These are phyloP conservation scores for Cupressus sempervirens DNA, from an alignment of 75 land plant genomes.

Conservation along the genomic window DNA sequence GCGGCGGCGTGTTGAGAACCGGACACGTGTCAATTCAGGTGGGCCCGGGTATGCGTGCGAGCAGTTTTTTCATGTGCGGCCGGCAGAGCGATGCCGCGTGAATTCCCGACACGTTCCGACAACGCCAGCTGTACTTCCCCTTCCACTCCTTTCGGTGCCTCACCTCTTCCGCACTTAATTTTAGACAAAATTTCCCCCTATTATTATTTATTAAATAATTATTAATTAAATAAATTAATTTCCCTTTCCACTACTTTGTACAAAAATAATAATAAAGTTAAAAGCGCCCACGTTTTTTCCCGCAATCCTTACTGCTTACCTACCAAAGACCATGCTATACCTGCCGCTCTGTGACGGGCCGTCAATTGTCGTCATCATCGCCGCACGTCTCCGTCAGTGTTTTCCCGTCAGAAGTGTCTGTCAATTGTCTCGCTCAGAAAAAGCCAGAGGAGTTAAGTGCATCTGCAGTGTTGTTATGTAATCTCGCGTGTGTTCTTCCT, in stretches of 20 bases:
- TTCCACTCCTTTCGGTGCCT: not conserved
- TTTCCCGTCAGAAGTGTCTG: not conserved
- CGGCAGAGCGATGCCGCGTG: not conserved
- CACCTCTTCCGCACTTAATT: not conserved
- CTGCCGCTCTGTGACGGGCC: not conserved
- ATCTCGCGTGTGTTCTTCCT: not conserved
- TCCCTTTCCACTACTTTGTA: not conserved
- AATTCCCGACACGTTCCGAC: not conserved
- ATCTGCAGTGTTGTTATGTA: not conserved
- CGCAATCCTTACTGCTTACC: not conserved
- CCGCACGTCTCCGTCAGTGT: slow-evolving; percentile 4
- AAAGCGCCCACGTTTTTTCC: not conserved
- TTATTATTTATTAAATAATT: too few relatives aligned
- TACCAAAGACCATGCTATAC: not conserved
- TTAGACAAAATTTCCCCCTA: not conserved
- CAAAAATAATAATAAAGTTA: not conserved
- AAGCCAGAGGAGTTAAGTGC: not conserved
- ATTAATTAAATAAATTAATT: too few relatives aligned
- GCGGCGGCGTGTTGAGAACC: not conserved
- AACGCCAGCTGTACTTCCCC: not conserved
- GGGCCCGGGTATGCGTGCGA: not conserved
- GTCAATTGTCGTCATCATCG: not conserved
- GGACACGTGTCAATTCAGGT: not conserved
- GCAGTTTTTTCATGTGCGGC: not conserved
- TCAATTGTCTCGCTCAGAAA: not conserved